Evolutionary conservation across 805 yeast species (phyloP).

Genomic region (Metahyphopichia silvanorum): DNA sequence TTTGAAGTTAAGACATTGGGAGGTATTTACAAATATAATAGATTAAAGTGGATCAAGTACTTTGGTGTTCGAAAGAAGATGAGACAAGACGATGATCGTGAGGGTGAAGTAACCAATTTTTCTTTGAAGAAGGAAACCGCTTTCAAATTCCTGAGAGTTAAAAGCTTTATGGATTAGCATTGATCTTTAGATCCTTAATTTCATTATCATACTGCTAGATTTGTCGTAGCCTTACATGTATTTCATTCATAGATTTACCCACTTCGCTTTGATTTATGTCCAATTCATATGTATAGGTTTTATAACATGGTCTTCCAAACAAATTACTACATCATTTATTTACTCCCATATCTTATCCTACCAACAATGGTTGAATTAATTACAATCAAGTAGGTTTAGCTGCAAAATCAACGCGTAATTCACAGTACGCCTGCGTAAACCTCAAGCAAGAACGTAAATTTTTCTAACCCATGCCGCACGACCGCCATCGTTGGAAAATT

Average conservation of each 20-base stretch:
- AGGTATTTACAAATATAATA: slow-evolving; percentile 56
- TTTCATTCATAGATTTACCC: background rate
- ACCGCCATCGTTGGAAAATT: slow-evolving; percentile 21
- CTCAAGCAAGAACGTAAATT: no score
- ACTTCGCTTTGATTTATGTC: no score
- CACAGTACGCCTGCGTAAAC: no score
- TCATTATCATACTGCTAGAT: background rate
- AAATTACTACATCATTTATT: no score
- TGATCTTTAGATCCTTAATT: background rate
- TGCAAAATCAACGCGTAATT: no score
- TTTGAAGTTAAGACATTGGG: slow-evolving; percentile 60
- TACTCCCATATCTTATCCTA: no score
- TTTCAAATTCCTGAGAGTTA: slow-evolving; percentile 71
- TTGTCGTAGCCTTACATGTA: no score
- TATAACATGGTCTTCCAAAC: no score
- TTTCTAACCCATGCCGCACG: background rate
- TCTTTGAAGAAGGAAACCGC: slow-evolving; percentile 71
- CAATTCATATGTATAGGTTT: no score
- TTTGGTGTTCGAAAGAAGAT: slow-evolving; percentile 48
- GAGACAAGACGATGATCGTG: slow-evolving; percentile 42
- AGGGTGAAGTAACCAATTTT: slow-evolving; percentile 46
- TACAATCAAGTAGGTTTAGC: no score
- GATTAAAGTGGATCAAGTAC: slow-evolving; percentile 68
- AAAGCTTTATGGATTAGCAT: slow-evolving; percentile 22
- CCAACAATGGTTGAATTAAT: no score